Percentiles rank a stretch among this genome's conserved stretches.
Evolutionary conservation across 1,139 yeast species (phyloP).

Genomic region (Lodderomyces elongisporus): DNA sequence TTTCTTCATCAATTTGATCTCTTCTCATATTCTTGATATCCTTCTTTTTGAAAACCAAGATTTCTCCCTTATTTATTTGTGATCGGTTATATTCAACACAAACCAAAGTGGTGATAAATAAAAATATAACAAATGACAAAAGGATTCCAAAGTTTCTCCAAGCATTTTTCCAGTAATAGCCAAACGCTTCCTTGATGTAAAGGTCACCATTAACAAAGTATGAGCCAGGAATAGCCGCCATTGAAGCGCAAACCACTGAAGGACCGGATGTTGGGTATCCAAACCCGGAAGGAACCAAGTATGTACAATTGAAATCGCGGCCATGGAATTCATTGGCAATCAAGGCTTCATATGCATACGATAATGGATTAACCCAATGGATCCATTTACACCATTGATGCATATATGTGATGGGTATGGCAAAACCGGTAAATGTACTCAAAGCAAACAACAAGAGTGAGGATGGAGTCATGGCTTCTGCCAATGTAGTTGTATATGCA

Average conservation of each 20-base stretch:
- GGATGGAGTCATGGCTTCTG: constrained; percentile 62
- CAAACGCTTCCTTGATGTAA: constrained; percentile 44
- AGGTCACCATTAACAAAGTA: constrained; percentile 51
- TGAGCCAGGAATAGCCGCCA: constrained; percentile 61
- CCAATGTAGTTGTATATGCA: constrained; percentile 47
- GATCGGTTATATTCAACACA: constrained; percentile 67
- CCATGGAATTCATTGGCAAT: constrained; percentile 53
- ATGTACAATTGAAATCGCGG: constrained; percentile 43
- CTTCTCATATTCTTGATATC: constrained; percentile 6
- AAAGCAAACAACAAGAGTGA: constrained; percentile 50
- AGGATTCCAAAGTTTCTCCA: constrained; percentile 86
- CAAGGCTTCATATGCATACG: constrained; percentile 51
- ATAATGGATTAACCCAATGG: constrained; percentile 52
- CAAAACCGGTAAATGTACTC: constrained; percentile 56
- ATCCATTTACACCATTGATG: constrained; percentile 66
- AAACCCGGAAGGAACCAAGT: constrained; percentile 46
- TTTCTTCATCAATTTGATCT: constrained; percentile 8
- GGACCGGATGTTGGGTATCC: constrained; percentile 26
- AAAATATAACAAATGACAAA: constrained; percentile 50
- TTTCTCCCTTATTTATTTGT: constrained; percentile 79
- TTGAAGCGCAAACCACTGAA: constrained; percentile 51
- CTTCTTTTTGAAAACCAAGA: constrained; percentile 48
- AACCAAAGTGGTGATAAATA: constrained; percentile 50
- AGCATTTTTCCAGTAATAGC: constrained; percentile 52
- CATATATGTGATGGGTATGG: constrained; percentile 53